phyloP scores from a whole-genome alignment of 1,284 basidiomycete species.

The Pseudozyma tsukubaensis region DNA sequence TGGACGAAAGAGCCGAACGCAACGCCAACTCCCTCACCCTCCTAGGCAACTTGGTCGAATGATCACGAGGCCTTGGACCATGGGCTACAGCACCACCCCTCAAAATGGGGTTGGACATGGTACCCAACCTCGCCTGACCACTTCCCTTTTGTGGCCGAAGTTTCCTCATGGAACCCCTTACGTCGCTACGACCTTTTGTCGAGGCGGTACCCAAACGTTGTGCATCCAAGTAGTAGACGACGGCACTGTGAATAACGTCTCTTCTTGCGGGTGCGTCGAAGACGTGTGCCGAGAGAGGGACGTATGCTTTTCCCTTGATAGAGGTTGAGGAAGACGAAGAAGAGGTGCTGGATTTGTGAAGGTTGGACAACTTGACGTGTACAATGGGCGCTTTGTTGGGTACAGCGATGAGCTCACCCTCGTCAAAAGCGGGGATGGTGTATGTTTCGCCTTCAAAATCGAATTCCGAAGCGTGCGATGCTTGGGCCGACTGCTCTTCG shows the following conservation, averaged over 20 bases:
- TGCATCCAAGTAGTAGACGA: constrained; percentile 87
- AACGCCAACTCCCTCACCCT: constrained; percentile 94
- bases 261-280: constrained; percentile 85
- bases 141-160: constrained; percentile 91
- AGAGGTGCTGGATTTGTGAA: constrained; percentile 16
- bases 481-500: constrained; percentile 7
- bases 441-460: constrained; percentile 39
- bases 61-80: constrained; percentile 89
- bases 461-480: constrained; percentile 32
- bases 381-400: constrained; percentile 45
- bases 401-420: constrained; percentile 43
- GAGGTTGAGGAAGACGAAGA: not conserved
- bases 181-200: constrained; percentile 91
- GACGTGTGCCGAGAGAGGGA: constrained; percentile 82
- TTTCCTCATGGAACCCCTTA: constrained; percentile 87
- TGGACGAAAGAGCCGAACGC: constrained; percentile 84
- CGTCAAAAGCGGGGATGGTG: constrained; percentile 33
- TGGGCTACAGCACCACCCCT: constrained; percentile 91
- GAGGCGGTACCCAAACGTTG: constrained; percentile 88
- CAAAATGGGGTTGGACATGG: constrained; percentile 86
- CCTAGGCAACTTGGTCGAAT: constrained; percentile 86
- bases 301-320: constrained; percentile 59
- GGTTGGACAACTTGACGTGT: constrained; percentile 51
- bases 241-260: constrained; percentile 92
- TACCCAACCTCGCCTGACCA: constrained; percentile 89